phyloP scores from a whole-genome alignment of 306 rosid genomes.

The Pterocarpus santalinus region DNA sequence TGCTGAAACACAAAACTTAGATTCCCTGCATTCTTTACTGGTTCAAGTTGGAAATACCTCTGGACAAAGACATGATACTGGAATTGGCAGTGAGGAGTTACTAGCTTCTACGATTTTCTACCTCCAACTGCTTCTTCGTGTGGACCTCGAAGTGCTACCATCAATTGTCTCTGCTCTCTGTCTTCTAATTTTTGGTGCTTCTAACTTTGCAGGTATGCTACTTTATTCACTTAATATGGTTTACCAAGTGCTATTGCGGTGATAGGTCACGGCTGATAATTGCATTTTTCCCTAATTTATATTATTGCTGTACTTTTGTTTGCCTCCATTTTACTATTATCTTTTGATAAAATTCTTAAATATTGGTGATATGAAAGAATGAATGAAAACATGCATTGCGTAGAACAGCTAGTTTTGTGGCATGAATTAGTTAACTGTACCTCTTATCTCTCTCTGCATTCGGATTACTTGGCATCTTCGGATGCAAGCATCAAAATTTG shows the following conservation, averaged over 20 bases:
- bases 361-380: not conserved
- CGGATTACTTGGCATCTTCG: not conserved
- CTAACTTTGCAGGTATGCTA: constrained; percentile 63
- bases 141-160: constrained; percentile 60
- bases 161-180: constrained; percentile 79
- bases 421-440: not conserved
- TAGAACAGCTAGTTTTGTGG: not conserved
- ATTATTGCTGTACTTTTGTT: not conserved
- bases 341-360: not conserved
- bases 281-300: not conserved
- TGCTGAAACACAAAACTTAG: constrained; percentile 44
- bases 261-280: constrained; percentile 19
- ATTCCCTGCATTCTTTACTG: constrained; percentile 65
- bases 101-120: constrained; percentile 73
- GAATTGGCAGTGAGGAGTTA: constrained; percentile 60
- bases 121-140: constrained; percentile 69
- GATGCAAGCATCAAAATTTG: not conserved
- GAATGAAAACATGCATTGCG: not conserved
- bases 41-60: constrained; percentile 51
- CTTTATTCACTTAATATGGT: constrained; percentile 24
- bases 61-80: constrained; percentile 49
- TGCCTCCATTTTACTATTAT: not conserved
- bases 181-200: constrained; percentile 62
- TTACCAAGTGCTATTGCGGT: constrained; percentile 15
- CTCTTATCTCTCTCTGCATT: not conserved